phyloP scores from a whole-genome alignment of 75 land plant genomes.

The Gnetum montanum region DNA sequence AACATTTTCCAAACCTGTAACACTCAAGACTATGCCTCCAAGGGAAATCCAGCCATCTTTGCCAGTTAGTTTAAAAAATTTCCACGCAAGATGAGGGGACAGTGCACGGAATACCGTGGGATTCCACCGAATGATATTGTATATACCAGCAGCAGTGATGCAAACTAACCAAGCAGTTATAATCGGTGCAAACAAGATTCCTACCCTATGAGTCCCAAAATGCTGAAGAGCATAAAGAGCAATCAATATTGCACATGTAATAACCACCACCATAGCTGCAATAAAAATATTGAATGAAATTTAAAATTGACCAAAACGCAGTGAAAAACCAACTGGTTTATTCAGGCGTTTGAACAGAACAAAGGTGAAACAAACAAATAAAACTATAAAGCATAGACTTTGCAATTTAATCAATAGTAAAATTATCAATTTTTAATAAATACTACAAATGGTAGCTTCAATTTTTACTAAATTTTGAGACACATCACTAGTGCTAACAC shows the following conservation, averaged over 20 bases:
- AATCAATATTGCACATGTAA: conserved; percentile 63
- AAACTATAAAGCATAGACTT: too few relatives aligned
- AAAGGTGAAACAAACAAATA: too few relatives aligned
- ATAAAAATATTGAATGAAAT: too few relatives aligned
- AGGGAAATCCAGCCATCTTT: conserved; percentile 83
- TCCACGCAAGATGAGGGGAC: conserved; percentile 56
- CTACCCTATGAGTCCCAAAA: conserved; percentile 69
- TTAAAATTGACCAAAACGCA: too few relatives aligned
- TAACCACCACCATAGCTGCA: conserved; percentile 44
- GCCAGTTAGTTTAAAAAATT: conserved; percentile 55
- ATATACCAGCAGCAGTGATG: conserved; percentile 54
- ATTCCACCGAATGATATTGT: conserved; percentile 64
- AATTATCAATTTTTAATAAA: too few relatives aligned
- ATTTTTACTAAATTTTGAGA: too few relatives aligned
- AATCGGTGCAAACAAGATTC: conserved; percentile 70
- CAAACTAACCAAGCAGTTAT: conserved; percentile 53
- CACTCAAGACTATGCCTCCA: conserved; percentile 66
- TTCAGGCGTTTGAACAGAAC: too few relatives aligned
- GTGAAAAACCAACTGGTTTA: too few relatives aligned
- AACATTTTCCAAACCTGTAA: conserved; percentile 55
- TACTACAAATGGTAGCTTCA: too few relatives aligned
- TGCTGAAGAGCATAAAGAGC: conserved; percentile 80
- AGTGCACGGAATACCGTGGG: conserved; percentile 45
- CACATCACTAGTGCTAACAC: too few relatives aligned
- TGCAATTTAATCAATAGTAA: too few relatives aligned